Evolutionary conservation across 1,284 basidiomycete genomes (phyloP), one percentile per base, ranked within the genome.

Genomic region (Grifola frondosa): DNA sequence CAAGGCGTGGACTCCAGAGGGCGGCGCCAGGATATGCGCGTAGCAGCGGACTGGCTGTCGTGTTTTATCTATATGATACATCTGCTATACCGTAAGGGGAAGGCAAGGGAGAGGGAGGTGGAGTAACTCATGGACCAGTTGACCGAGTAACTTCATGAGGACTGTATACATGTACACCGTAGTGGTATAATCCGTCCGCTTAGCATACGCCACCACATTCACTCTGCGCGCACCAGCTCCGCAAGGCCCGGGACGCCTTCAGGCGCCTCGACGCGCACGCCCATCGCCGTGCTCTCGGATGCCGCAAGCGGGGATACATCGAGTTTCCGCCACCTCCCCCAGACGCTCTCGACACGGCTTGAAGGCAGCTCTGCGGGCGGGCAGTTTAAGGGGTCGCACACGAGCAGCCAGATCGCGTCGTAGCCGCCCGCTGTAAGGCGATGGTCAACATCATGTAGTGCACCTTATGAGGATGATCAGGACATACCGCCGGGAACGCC

Each of bases 331-430:
- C 87, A 93, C n/a, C 60, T 65, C 28, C 69, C 67, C 94, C 94
- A 95, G 4, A 89, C 70, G 32, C 71, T 65, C 63, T 94, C 87
- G 16, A 97, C 77, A 24, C 65, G 61, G 4, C 54, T 24, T 1
- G 71, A 62, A 3, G 61, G 58, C 17, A 64, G 52, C 19, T 52
- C 64, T 58, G 48, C 69, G 63, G 42, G 69, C 67, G 31, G 70
- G 68, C 37, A 69, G 44, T 69, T 70, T 6, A 68, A 59, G 6
- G 85, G 81, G 42, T 91, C 85, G 53, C 87, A 77, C 6, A 91
- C 78, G 12, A 99, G 78, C 7, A 99, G 71, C 88, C 93, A 99
- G 42, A 99, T 80, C 1, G 97, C 97, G 62, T 99, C 97, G 64
- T 91, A 99, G 1, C 97, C 97, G 4, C 97, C 97, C 21, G 97